Percentiles rank a stretch among this genome's conserved stretches.
phyloP scores from a whole-genome alignment of 768 basidiomycete genomes.

The Aureoboletus auriporus region DNA sequence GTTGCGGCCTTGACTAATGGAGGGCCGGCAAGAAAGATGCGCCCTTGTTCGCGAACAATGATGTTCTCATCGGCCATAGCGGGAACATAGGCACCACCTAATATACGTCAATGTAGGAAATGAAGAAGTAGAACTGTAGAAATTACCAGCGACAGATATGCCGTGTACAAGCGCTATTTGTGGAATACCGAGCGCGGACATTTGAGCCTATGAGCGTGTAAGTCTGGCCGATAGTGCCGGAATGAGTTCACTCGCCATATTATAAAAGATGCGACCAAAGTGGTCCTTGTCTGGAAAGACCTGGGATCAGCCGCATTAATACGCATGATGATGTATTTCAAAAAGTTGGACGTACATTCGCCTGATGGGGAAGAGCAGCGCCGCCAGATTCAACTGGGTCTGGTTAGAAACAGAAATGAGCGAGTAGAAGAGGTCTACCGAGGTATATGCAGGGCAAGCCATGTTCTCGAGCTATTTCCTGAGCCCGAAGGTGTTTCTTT shows the following conservation, averaged over 20 bases:
- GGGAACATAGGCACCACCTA: slow-evolving; percentile 89
- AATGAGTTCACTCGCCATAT: slow-evolving; percentile 61
- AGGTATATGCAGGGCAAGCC: slow-evolving; percentile 88
- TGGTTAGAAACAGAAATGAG: slow-evolving; percentile 1
- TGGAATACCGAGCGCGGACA: slow-evolving; percentile 88
- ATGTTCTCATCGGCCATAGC: slow-evolving; percentile 96
- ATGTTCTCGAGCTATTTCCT: slow-evolving; percentile 92
- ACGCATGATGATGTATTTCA: neutral
- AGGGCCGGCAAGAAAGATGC: slow-evolving; percentile 92
- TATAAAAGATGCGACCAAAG: slow-evolving; percentile 95
- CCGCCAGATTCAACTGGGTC: slow-evolving; percentile 86
- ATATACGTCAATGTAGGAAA: slow-evolving; percentile 5
- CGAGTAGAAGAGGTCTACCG: slow-evolving; percentile 45
- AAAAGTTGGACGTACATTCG: slow-evolving; percentile 46
- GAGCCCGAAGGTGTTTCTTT: slow-evolving; percentile 93
- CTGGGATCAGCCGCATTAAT: slow-evolving; percentile 24
- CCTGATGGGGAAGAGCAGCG: slow-evolving; percentile 88
- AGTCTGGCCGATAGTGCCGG: neutral
- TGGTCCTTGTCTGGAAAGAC: slow-evolving; percentile 94
- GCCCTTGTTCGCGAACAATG: slow-evolving; percentile 87
- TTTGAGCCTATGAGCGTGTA: slow-evolving; percentile 63
- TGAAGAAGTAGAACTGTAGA: neutral
- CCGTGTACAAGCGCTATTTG: slow-evolving; percentile 94
- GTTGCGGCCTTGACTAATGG: slow-evolving; percentile 94
- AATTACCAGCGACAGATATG: slow-evolving; percentile 80